Conservation (phyloP, 805 yeast species). For the Jamesozyma piceae region DNA sequence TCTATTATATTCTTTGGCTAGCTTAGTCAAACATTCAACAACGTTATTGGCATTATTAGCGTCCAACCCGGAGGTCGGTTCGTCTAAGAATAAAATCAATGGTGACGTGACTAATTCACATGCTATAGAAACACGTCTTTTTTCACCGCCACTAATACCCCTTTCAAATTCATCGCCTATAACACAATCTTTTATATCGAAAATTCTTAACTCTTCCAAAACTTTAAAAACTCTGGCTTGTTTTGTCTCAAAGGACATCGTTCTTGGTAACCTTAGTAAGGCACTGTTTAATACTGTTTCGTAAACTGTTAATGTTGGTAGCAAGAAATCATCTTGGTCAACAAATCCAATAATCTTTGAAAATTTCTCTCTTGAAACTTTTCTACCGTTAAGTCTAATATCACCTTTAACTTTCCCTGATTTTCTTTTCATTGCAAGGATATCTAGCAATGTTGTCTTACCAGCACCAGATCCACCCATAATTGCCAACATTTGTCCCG, state of each 20-base stretch:
- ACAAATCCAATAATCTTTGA: constrained; percentile 81
- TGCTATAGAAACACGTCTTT: constrained; percentile 84
- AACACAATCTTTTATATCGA: constrained; percentile 70
- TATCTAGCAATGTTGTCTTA: constrained; percentile 86
- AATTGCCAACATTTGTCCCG: constrained; percentile 86
- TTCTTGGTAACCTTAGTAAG: constrained; percentile 69
- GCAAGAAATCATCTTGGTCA: constrained; percentile 85
- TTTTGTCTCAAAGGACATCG: constrained; percentile 67
- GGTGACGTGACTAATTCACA: constrained; percentile 90
- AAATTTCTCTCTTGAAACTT: constrained; percentile 35
- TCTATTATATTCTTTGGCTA: constrained; percentile 73
- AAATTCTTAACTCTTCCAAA: constrained; percentile 72
- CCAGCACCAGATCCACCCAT: constrained; percentile 99
- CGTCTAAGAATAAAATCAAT: constrained; percentile 72
- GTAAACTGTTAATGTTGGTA: constrained; percentile 90
- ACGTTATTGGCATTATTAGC: constrained; percentile 90
- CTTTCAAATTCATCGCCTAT: constrained; percentile 85
- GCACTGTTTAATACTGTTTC: constrained; percentile 95
- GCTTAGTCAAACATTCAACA: constrained; percentile 68
- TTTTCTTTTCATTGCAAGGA: constrained; percentile 80
- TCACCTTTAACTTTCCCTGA: constrained; percentile 61
- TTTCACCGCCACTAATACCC: constrained; percentile 82
- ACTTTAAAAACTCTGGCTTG: constrained; percentile 76
- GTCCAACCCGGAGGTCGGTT: constrained; percentile 93
- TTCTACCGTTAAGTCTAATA: constrained; percentile 63